Evolutionary conservation across 441 rosid genomes (phyloP).

Genomic region (Breynia disticha): DNA sequence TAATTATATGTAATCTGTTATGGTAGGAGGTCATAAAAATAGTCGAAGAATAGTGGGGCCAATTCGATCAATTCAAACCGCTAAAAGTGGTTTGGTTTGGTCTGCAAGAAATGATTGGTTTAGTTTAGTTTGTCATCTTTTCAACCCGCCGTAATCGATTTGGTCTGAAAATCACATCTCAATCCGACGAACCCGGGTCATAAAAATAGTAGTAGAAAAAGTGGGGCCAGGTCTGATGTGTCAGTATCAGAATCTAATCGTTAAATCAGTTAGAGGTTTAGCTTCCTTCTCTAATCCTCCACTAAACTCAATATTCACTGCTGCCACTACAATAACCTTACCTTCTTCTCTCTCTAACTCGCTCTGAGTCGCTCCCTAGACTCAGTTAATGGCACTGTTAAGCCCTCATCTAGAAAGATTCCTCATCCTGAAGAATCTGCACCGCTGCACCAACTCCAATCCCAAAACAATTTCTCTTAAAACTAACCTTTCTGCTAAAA

Average conservation of each 20-base stretch:
- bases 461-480: slow-evolving; percentile 17
- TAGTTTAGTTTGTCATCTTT: too few relatives aligned
- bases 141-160: too few relatives aligned
- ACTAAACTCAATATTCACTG: slow-evolving; percentile 4
- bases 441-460: slow-evolving; percentile 8
- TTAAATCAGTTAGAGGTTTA: slow-evolving; percentile 36
- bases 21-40: too few relatives aligned
- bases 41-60: too few relatives aligned
- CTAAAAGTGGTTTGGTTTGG: too few relatives aligned
- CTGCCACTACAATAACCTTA: neutral
- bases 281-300: slow-evolving; percentile 47
- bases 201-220: too few relatives aligned
- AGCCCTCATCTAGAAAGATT: slow-evolving; percentile 51
- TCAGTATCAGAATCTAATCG: slow-evolving; percentile 18
- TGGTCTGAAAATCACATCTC: too few relatives aligned
- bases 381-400: slow-evolving; percentile 48
- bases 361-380: slow-evolving; percentile 26
- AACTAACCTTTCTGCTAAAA: slow-evolving; percentile 1
- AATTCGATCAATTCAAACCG: too few relatives aligned
- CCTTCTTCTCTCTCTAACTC: slow-evolving; percentile 13
- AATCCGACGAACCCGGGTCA: too few relatives aligned
- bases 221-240: slow-evolving; percentile 4
- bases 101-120: too few relatives aligned
- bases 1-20: too few relatives aligned
- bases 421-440: slow-evolving; percentile 29